Percentiles rank a stretch among this genome's conserved stretches.
Evolutionary conservation across 257 asterid genomes (phyloP).

Genomic region (Eustoma russellianum): DNA sequence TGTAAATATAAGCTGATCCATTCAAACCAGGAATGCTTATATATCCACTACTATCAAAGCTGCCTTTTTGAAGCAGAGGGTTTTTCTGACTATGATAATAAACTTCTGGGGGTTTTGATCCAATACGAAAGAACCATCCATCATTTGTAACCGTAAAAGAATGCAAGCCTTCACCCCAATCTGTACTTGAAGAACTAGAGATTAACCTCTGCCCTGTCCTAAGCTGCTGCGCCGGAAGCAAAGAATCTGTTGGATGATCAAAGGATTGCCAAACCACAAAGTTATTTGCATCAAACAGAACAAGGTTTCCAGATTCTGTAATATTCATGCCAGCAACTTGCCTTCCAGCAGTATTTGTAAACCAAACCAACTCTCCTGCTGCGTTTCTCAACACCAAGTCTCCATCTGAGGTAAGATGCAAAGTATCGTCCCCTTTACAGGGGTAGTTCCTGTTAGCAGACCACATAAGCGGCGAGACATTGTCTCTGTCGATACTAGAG

Average conservation of each 20-base stretch:
- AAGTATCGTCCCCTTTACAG: slow-evolving; percentile 13
- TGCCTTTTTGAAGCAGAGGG: slow-evolving; percentile 18
- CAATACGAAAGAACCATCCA: slow-evolving; percentile 7
- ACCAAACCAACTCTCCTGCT: slow-evolving; percentile 30
- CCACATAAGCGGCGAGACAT: slow-evolving; percentile 28
- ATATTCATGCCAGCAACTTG: slow-evolving; percentile 19
- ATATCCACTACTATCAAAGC: neutral
- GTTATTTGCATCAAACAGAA: slow-evolving; percentile 15
- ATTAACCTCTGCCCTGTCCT: slow-evolving; percentile 13
- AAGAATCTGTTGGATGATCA: slow-evolving; percentile 19
- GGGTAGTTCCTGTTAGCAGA: slow-evolving; percentile 26
- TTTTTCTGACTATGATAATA: slow-evolving; percentile 10
- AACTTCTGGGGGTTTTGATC: slow-evolving; percentile 14
- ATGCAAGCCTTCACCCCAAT: slow-evolving; percentile 10
- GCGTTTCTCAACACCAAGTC: slow-evolving; percentile 22
- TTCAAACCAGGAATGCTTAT: no score
- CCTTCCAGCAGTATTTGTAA: slow-evolving; percentile 21
- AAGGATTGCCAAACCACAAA: slow-evolving; percentile 20
- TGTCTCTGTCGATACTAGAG: no score
- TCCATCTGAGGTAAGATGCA: slow-evolving; percentile 21
- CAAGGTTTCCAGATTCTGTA: slow-evolving; percentile 25
- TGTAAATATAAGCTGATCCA: neutral
- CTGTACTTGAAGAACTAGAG: slow-evolving; percentile 8
- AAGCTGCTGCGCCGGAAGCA: slow-evolving; percentile 16
- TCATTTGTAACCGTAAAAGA: slow-evolving; percentile 1